Evolutionary conservation across 345 rosid species (phyloP), one percentile per base, ranked within the genome.

Genomic region (Rhizophora apiculata): DNA sequence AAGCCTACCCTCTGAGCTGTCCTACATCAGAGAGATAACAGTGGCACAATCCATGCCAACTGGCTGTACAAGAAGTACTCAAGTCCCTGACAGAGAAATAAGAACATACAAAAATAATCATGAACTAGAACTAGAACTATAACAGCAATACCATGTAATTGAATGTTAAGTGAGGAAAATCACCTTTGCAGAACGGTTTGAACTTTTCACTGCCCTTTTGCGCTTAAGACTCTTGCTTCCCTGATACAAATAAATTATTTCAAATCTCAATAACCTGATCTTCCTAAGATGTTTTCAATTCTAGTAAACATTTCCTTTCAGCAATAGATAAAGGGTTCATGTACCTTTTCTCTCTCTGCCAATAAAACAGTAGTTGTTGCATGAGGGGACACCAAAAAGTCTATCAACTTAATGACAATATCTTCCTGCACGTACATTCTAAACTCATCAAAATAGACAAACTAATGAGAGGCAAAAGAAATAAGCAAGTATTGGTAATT

Each of bases 381-480:
- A 76, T 84, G 91, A 65, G 97, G 99, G 60, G 87, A 85, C 77
- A 77, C 83, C 92, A 95, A 76, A 82, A 89, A 95, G 73, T 87
- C 96, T 59, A 89, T 78, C 75, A 95, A 83, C 63, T 80, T 85
- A 19, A 73, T 20, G 46, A 92, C 73, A 68, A 95, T 78, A 70
- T 95, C 99, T 83, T 95, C 99, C 99, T 95, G 84, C 77, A 77
- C 8, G 27, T 60, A 43, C 65, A 71, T 60, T 67, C 39, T 32
- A 37, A 70, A 78, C 21, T 46, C 34, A 49, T 55, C 31, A 43
- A 18, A n/a, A 27, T 31, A 48, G 6, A 7, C 39, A 19, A 8
- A 55, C 36, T 18, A 6, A 9, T 0, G 13, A 7, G 27, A 21
- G 27, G 48, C 15, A 11, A 43, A 43, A 2, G 48, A 43, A 11